phyloP scores from a whole-genome alignment of 177 flowering plant genomes.

The Vitis hybrid region DNA sequence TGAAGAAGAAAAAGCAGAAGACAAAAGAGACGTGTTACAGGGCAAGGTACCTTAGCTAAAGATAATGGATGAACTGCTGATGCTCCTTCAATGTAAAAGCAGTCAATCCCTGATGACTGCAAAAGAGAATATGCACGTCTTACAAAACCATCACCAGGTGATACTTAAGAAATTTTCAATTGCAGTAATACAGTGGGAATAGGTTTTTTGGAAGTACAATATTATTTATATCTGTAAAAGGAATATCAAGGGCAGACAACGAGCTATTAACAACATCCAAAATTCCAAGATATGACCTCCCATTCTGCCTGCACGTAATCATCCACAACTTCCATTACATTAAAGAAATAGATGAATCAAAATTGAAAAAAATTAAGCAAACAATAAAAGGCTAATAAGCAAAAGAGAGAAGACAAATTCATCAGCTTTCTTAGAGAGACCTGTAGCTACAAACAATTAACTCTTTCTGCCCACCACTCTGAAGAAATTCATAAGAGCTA shows the following conservation, averaged over 20 bases:
- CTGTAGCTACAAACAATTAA: slow-evolving; percentile 86
- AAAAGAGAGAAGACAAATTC: background rate
- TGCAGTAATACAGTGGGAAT: background rate
- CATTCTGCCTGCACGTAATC: slow-evolving; percentile 71
- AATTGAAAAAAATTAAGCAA: background rate
- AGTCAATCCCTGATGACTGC: slow-evolving; percentile 55
- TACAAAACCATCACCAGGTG: slow-evolving; percentile 3
- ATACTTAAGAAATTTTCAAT: background rate
- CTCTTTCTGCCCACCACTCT: slow-evolving; percentile 29
- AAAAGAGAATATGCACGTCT: slow-evolving; percentile 13
- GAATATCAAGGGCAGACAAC: slow-evolving; percentile 61
- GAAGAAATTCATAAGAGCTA: slow-evolving; percentile 74
- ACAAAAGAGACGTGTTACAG: background rate
- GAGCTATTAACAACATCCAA: slow-evolving; percentile 51
- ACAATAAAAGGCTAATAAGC: background rate
- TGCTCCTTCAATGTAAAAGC: slow-evolving; percentile 86
- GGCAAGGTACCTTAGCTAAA: slow-evolving; percentile 49
- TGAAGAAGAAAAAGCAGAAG: background rate
- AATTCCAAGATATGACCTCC: slow-evolving; percentile 80
- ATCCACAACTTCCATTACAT: background rate
- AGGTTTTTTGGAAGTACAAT: slow-evolving; percentile 46
- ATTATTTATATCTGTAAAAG: slow-evolving; percentile 79
- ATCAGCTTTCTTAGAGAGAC: slow-evolving; percentile 31
- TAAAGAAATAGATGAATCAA: background rate
- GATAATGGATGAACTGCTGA: slow-evolving; percentile 69